Percentiles rank a stretch among this genome's conserved stretches.
phyloP scores from a whole-genome alignment of 2,329 filamentous ascomycete species.

The Metarhizium rileyi region DNA sequence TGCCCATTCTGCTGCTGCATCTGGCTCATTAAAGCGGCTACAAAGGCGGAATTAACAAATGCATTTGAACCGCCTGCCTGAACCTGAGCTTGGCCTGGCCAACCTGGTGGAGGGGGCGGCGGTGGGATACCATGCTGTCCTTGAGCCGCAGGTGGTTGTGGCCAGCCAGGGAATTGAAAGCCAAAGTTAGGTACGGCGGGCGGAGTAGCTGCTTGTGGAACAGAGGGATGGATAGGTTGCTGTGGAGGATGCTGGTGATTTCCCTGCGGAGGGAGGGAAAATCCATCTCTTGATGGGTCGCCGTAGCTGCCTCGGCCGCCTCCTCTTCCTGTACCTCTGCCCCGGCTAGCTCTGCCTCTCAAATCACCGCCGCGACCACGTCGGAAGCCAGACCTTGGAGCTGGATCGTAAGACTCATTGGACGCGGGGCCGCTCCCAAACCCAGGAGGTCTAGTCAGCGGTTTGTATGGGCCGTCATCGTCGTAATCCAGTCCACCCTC shows the following conservation, averaged over 20 bases:
- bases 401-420: slow-evolving; percentile 27
- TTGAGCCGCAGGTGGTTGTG: slow-evolving; percentile 19
- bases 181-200: slow-evolving; percentile 26
- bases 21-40: slow-evolving; percentile 39
- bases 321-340: slow-evolving; percentile 31
- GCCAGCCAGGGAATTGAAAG: slow-evolving; percentile 36
- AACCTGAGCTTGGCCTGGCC: slow-evolving; percentile 12
- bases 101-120: slow-evolving; percentile 31
- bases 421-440: slow-evolving; percentile 42
- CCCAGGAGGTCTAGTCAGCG: slow-evolving; percentile 57
- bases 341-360: slow-evolving; percentile 30
- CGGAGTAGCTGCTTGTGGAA: slow-evolving; percentile 7
- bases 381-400: slow-evolving; percentile 19
- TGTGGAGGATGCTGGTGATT: slow-evolving; percentile 19
- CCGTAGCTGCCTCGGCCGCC: slow-evolving; percentile 25
- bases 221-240: slow-evolving; percentile 17
- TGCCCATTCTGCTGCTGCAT: slow-evolving; percentile 27
- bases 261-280: slow-evolving; percentile 29
- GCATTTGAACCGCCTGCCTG: slow-evolving; percentile 28
- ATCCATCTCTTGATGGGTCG: slow-evolving; percentile 25
- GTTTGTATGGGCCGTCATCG: slow-evolving; percentile 59
- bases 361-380: slow-evolving; percentile 31
- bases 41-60: slow-evolving; percentile 49
- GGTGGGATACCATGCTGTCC: slow-evolving; percentile 21
- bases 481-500: slow-evolving; percentile 55